These are phyloP conservation scores for Xanthoconium purpureum DNA, from an alignment of 768 basidiomycete species.

Conservation along the genomic window DNA sequence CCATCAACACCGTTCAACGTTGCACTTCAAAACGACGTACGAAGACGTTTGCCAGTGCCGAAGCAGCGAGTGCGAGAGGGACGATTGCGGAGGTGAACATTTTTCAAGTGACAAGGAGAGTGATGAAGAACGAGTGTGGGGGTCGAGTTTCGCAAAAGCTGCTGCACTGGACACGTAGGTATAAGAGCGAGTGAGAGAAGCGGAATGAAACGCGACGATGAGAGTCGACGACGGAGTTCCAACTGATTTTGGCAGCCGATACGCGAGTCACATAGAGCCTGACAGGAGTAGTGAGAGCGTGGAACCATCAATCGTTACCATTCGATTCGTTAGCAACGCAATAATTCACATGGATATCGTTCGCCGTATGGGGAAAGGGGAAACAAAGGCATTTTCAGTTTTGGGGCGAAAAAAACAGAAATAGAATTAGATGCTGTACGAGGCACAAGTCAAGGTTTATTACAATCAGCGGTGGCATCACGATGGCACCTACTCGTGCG, in stretches of 20 bases:
- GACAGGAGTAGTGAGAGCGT: neutral
- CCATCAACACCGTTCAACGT: neutral
- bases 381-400: neutral
- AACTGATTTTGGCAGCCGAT: constrained; percentile 15
- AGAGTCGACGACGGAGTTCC: constrained; percentile 31
- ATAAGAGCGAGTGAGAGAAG: neutral
- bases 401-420: neutral
- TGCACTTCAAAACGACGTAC: constrained; percentile 37
- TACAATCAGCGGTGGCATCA: neutral
- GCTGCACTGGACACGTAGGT: neutral
- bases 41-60: constrained; percentile 54
- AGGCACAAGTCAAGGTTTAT: constrained; percentile 5
- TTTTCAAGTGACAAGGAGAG: constrained; percentile 21
- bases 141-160: constrained; percentile 5
- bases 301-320: neutral
- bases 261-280: neutral
- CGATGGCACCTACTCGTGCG: constrained; percentile 14
- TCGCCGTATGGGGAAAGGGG: neutral
- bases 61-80: constrained; percentile 49
- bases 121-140: constrained; percentile 24
- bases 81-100: constrained; percentile 54
- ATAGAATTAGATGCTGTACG: neutral
- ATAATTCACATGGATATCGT: constrained; percentile 2
- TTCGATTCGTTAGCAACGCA: neutral
- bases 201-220: neutral